Base-by-base conservation (phyloP, 1,139 yeast species). In the Debaryomyces subglobosus region DNA sequence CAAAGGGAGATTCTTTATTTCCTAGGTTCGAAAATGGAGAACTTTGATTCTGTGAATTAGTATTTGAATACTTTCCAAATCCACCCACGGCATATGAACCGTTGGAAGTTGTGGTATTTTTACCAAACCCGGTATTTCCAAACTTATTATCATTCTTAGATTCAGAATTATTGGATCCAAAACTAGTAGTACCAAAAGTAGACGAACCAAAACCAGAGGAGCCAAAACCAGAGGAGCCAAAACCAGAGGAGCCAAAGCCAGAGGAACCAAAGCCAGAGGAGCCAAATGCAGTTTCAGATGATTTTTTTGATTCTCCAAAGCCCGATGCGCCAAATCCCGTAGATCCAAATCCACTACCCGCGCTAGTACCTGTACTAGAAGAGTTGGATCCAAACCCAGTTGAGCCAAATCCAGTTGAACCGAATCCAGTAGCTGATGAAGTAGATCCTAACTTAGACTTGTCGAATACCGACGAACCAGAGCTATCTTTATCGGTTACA, bases 131-230 rank as follows among this genome's bases (percentile, higher is more conserved):
- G 12, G 43, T 29, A 23, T 24, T 36, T 16, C 38, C 33, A 23
- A 23, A 32, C 33, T 29, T 25, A 12, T 15, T 33, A 37, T 5
- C 57, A 44, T 24, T 47, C 12, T 13, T 27, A 18, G 42, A 16
- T 32, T 8, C 60, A 61, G 45, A 56, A 56, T 5, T 52, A 48
- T 7, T 51, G 33, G 37, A 44, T 24, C 16, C 62, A 63, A 50
- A 58, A 59, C 2, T 53, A 41, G 7, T 57, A 40, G 21, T 52
- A 23, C 62, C 63, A 48, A 59, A 61, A 1, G 57, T 48, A 5
- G n/a, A n/a, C n/a, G n/a, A n/a, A 23, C 62, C 63, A 48, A 59
- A 61, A 1, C 57, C 48, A 5, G n/a, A n/a, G n/a, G n/a, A n/a
- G 39, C 55, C 15, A 5, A 9, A 12, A 27, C n/a, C 30, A 4